These are phyloP conservation scores for Beauveria australis DNA, from an alignment of 2,329 filamentous ascomycete genomes.

Conservation along the genomic window DNA sequence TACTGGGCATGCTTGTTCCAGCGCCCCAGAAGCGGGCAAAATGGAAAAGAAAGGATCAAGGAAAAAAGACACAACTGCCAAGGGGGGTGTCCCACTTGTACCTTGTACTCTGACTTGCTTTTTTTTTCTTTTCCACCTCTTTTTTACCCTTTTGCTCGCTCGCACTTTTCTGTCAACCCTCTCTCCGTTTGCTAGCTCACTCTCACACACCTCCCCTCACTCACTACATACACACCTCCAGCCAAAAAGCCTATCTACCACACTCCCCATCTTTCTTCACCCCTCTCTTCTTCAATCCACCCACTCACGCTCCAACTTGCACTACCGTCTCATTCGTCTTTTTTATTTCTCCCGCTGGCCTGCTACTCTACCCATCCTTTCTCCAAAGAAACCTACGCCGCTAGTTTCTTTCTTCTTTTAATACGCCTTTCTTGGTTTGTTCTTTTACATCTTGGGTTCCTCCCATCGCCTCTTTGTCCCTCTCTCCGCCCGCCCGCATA, in stretches of 20 bases:
- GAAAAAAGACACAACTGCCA: background rate
- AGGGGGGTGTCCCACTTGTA: background rate
- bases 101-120: background rate
- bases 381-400: background rate
- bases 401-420: constrained; percentile 1
- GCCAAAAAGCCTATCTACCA: constrained; percentile 6
- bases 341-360: constrained; percentile 1
- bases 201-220: background rate
- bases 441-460: background rate
- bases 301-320: background rate
- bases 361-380: constrained; percentile 3
- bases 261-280: constrained; percentile 1
- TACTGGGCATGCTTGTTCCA: background rate
- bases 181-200: background rate
- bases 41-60: background rate
- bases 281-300: constrained; percentile 3
- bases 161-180: background rate
- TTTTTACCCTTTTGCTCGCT: background rate
- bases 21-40: background rate
- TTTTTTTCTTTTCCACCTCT: background rate
- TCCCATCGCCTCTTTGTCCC: background rate
- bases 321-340: constrained; percentile 9
- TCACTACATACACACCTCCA: background rate
- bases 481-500: background rate
- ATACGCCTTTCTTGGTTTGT: background rate